These are phyloP conservation scores for Carex cristatella DNA, from an alignment of 176 grass and related monocot genomes.

Conservation along the genomic window DNA sequence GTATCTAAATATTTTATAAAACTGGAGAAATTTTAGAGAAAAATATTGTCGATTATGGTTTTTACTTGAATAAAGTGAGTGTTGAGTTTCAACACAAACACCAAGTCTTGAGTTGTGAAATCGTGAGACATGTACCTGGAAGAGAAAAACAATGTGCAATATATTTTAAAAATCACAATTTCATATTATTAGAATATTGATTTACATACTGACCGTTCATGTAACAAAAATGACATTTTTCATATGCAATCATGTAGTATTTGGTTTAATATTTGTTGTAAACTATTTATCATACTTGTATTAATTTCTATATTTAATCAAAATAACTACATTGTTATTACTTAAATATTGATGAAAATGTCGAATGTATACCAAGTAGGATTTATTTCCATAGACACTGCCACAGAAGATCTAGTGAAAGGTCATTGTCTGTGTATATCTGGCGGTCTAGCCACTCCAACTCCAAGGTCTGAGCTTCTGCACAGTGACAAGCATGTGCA, in stretches of 20 bases:
- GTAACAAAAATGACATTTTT: no score
- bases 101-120: no score
- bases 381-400: not conserved
- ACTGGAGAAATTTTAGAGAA: no score
- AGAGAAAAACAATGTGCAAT: no score
- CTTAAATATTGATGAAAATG: not conserved
- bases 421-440: not conserved
- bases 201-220: not conserved
- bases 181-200: no score
- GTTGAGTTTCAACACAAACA: no score
- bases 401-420: not conserved
- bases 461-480: not conserved
- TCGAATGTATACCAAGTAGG: not conserved
- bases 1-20: no score
- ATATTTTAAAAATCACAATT: no score
- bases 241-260: no score
- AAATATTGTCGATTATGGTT: no score
- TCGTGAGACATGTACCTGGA: no score
- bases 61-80: no score
- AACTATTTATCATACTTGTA: not conserved
- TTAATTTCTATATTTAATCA: not conserved
- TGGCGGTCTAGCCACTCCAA: not conserved
- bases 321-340: not conserved
- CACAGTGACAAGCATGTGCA: constrained; percentile 25
- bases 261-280: not conserved